Conservation (phyloP, 2,329 filamentous ascomycete genomes). For the Colletotrichum sidae region DNA sequence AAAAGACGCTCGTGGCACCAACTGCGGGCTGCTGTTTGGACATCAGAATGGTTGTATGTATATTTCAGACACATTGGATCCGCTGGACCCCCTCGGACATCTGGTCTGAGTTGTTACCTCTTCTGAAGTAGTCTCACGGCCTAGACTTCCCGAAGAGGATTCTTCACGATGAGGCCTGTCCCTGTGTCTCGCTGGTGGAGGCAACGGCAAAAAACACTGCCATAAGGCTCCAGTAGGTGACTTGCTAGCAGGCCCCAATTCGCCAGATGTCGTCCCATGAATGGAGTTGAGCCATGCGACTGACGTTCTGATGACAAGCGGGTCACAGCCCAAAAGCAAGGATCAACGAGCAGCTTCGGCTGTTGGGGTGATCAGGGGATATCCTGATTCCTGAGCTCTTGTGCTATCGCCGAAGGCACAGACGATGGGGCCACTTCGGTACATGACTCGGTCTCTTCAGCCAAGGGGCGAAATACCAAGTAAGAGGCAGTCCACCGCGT, state of each 20-base stretch:
- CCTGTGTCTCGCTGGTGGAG: constrained; percentile 11
- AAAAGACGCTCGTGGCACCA: constrained; percentile 24
- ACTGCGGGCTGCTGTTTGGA: constrained; percentile 16
- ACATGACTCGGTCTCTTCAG: constrained; percentile 16
- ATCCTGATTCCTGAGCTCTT: not conserved
- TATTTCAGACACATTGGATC: constrained; percentile 18
- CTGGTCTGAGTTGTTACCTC: not conserved
- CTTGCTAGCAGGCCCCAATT: not conserved
- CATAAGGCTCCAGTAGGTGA: not conserved
- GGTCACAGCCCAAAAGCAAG: not conserved
- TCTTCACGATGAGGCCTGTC: constrained; percentile 8
- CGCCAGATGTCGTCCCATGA: constrained; percentile 4
- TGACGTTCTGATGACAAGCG: constrained; percentile 19
- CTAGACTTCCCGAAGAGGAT: constrained; percentile 10
- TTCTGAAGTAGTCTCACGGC: constrained; percentile 15
- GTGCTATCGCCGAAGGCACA: constrained; percentile 22
- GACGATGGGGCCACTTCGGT: not conserved
- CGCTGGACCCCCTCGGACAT: constrained; percentile 8
- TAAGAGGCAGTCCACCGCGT: constrained; percentile 1
- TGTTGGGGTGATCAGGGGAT: constrained; percentile 6
- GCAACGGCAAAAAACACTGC: not conserved
- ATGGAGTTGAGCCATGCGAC: constrained; percentile 5
- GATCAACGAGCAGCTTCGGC: constrained; percentile 7
- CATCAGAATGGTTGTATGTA: constrained; percentile 19
- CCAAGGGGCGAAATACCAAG: constrained; percentile 10